These are phyloP conservation scores for Lachancea waltii DNA, from an alignment of 805 yeast genomes.

Conservation along the genomic window DNA sequence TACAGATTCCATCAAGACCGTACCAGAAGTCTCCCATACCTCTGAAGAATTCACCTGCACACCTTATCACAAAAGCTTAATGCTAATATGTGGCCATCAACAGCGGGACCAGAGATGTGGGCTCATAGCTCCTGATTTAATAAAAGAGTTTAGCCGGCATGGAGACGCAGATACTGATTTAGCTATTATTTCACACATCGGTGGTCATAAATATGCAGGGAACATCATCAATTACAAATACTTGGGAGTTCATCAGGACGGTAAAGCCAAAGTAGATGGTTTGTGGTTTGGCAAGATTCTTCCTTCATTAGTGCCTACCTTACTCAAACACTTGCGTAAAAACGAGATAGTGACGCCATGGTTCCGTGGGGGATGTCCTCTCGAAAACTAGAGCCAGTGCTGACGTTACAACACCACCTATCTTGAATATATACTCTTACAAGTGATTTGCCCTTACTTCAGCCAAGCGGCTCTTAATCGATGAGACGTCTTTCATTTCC, in stretches of 20 bases:
- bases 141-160: conserved; percentile 10
- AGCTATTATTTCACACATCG: conserved; percentile 67
- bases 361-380: conserved; percentile 40
- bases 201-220: conserved; percentile 86
- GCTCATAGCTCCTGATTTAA: conserved; percentile 16
- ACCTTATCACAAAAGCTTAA: conserved; percentile 10
- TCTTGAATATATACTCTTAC: conserved; percentile 6
- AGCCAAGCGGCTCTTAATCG: conserved; percentile 17
- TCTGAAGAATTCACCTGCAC: conserved; percentile 9
- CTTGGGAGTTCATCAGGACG: conserved; percentile 25
- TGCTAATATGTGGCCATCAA: conserved; percentile 25
- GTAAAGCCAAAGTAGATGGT: conserved; percentile 22
- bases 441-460: conserved; percentile 28
- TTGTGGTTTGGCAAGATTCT: conserved; percentile 76
- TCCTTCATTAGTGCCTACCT: conserved; percentile 60
- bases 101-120: conserved; percentile 28
- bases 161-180: conserved; percentile 25
- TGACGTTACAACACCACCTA: neutral
- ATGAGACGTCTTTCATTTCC: conserved; percentile 27
- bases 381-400: conserved; percentile 9
- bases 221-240: conserved; percentile 54
- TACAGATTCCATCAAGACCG: too few relatives aligned
- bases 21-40: too few relatives aligned
- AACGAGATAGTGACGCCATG: conserved; percentile 49
- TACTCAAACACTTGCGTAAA: conserved; percentile 49